phyloP scores from a whole-genome alignment of 129 eudicot genomes.

The Calendula officinalis region DNA sequence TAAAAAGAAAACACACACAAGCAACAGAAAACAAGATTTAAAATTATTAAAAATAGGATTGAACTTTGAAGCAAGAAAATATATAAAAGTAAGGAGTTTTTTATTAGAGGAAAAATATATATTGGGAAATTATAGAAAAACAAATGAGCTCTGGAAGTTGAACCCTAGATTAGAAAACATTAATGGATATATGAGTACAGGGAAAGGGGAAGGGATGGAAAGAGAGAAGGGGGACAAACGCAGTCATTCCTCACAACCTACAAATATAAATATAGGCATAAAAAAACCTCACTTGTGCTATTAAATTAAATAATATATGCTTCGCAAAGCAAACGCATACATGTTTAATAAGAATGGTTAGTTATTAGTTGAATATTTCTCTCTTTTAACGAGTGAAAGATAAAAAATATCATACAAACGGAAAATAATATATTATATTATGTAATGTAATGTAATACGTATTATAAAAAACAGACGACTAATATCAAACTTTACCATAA shows the following conservation, averaged over 20 bases:
- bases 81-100: conserved; percentile 29
- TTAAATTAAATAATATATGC: too few relatives aligned
- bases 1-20: conserved; percentile 41
- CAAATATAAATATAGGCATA: conserved; percentile 15
- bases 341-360: too few relatives aligned
- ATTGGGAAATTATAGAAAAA: conserved; percentile 28
- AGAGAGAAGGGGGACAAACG: conserved; percentile 22
- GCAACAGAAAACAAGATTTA: conserved; percentile 53
- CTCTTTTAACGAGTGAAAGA: too few relatives aligned
- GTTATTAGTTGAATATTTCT: too few relatives aligned
- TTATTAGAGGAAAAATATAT: conserved; percentile 17
- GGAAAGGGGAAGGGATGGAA: conserved; percentile 23
- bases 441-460: too few relatives aligned
- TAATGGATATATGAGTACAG: conserved; percentile 26
- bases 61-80: conserved; percentile 20
- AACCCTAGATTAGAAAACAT: conserved; percentile 51
- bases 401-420: too few relatives aligned
- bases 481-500: too few relatives aligned
- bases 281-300: not conserved
- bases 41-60: conserved; percentile 35
- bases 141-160: conserved; percentile 32
- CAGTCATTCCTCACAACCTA: conserved; percentile 23
- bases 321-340: too few relatives aligned
- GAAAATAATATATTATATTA: too few relatives aligned
- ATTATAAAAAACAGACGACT: too few relatives aligned